Percentiles rank a stretch among this genome's conserved stretches.
These are phyloP conservation scores for Cichorium intybus DNA, from an alignment of 140 eudicot genomes.

Conservation along the genomic window DNA sequence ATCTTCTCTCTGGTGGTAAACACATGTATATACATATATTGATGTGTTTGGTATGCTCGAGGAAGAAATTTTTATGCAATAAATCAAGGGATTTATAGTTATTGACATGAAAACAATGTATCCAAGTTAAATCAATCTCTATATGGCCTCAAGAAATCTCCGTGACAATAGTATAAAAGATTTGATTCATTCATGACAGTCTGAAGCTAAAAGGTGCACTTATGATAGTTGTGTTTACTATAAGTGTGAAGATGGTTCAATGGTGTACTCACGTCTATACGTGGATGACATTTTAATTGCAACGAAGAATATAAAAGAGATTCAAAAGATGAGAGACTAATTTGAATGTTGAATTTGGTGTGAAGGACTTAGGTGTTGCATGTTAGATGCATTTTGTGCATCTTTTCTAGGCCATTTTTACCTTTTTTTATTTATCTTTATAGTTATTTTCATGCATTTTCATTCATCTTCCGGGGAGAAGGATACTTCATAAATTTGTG, in stretches of 20 bases:
- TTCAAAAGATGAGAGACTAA: neutral
- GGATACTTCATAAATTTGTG: too few species aligned
- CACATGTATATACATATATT: neutral
- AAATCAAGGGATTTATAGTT: too few species aligned
- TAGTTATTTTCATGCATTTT: too few species aligned
- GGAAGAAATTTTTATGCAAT: too few species aligned
- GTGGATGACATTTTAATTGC: neutral
- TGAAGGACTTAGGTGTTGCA: too few species aligned
- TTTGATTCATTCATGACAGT: neutral
- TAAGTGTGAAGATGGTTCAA: neutral
- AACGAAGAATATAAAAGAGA: neutral
- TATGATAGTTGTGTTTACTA: neutral
- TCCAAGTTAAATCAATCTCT: neutral
- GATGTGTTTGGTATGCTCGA: neutral
- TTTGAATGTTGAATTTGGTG: too few species aligned
- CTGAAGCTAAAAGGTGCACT: neutral
- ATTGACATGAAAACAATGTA: too few species aligned
- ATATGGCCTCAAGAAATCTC: neutral
- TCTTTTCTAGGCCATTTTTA: too few species aligned
- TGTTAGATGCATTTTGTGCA: too few species aligned
- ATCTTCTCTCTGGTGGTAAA: neutral
- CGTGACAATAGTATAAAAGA: neutral
- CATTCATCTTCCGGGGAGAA: too few species aligned
- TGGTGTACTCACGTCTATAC: neutral
- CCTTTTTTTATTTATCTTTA: too few species aligned